Base-by-base conservation (phyloP, 2,329 filamentous ascomycete species). In the Verticillium tricorpus region DNA sequence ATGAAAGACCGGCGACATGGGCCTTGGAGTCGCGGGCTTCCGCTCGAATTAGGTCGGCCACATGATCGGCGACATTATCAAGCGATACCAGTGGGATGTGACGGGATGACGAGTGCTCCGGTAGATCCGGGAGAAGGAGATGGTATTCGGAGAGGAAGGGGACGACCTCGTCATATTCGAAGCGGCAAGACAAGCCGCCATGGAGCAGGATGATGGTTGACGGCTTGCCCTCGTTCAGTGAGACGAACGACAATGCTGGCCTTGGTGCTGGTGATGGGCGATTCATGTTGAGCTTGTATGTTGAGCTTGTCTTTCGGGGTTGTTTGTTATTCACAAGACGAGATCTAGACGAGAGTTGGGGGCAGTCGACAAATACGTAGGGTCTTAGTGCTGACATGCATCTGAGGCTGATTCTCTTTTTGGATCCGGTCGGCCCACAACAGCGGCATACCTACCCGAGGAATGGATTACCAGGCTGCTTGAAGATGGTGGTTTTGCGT, bases 1-100 rank as follows among this genome's bases (percentile, higher is more conserved):
- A 74, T 2, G 76, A 80, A 25, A 79, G 55, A 3, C 77, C 77
- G 35, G 77, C 74, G 34, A 79, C 55, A 64, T 79, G 77, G 4
- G 77, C 77, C 2, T 65, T 65, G 6, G 72, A 69, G 59, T 69
- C 67, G 55, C 77, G 72, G 12, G 76, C 76, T 60, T 74, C 69
- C 4, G 63, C 60, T 11, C 68, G 70, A 60, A 80, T 76, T 59
- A 79, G 67, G 2, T 66, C 59, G 11, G 76, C 73, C 17, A 80
- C 67, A 15, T 68, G 69, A 32, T 72, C 69, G 50, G 74, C 72
- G 22, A 69, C 67, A 28, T 69, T 65, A 9, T 62, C 63, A 50
- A 76, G 69, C 5, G 73, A 70, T 32, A 71, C 72, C 7, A 74
- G 73, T 14, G 66, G 61, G 34, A 77, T 62, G 63, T 69, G 66